Base-by-base conservation (phyloP, 2,329 filamentous ascomycete species). In the Trichoderma aggressivum region DNA sequence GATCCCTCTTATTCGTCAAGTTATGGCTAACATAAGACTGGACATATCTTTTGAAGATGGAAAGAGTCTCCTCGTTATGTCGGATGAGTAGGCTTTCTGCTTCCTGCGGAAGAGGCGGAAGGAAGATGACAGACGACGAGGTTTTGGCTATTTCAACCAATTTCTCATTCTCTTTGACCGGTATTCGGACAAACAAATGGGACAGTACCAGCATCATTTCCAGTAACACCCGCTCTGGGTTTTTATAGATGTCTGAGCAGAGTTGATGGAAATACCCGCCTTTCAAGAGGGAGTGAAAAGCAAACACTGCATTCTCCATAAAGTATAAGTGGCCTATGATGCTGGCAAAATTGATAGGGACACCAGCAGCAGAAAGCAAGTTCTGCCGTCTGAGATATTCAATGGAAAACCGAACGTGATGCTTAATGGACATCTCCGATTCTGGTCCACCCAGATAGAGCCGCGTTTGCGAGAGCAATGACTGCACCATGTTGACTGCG, bases 401-500 rank as follows among this genome's bases (percentile, higher is more conserved):
- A 58, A 95, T 92, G 0, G 92, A 94, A 79, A 95, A 95, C 4
- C 92, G 87, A 7, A 95, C 80, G 76, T 94, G 92, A 77, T 95
- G 92, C 65, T 92, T 85, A 1, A 94, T 88, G 2, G 91, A 88
- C 78, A 90, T 87, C 75, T 89, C 90, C 64, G 89, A 88, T 55
- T 89, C 88, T 2, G 89, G 84, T 0, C 92, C 91, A 58, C 92
- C 92, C 2, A 94, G 84, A 73, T 91, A 93, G 7, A 94, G 80
- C 34, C 90, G 85, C 4, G 89, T 89, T 75, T 93, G 90, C 0
- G 91, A 91, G 0, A 94, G 82, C 2, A 95, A 80, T 0, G 91
- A 88, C 66, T 90, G 87, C 70, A 94, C 85, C 0, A 88, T 87
- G 16, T 86, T 84, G 2, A 86, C 83, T 0, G 91, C 89, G 74